phyloP scores from a whole-genome alignment of 495 filamentous ascomycete species.

The Podospora tetraspora region DNA sequence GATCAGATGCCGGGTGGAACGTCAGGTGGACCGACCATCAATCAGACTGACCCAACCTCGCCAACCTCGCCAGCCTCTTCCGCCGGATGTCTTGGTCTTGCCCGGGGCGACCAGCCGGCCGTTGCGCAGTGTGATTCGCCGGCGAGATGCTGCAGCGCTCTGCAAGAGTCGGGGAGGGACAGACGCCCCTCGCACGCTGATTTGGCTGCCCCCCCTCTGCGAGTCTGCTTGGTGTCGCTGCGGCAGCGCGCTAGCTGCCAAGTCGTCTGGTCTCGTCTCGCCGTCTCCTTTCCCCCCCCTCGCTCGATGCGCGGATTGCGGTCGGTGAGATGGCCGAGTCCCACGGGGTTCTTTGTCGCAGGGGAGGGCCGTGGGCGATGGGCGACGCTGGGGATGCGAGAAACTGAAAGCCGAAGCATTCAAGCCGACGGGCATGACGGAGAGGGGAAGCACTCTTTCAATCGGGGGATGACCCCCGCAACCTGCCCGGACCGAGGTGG shows the following conservation, averaged over 20 bases:
- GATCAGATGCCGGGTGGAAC: slow-evolving; percentile 8
- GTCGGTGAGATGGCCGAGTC: background rate
- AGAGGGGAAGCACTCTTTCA: background rate
- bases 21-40: slow-evolving; percentile 5
- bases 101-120: background rate
- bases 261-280: background rate
- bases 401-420: slow-evolving; percentile 7
- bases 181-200: slow-evolving; percentile 14
- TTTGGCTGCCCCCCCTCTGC: slow-evolving; percentile 12
- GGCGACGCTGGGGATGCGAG: slow-evolving; percentile 6
- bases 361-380: background rate
- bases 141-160: slow-evolving; percentile 6
- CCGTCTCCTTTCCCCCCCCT: background rate
- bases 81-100: background rate
- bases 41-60: slow-evolving; percentile 2
- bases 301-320: background rate
- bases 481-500: background rate
- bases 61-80: slow-evolving; percentile 8
- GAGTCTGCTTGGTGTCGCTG: background rate
- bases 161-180: slow-evolving; percentile 11
- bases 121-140: slow-evolving; percentile 15
- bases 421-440: background rate
- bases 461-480: background rate
- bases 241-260: slow-evolving; percentile 11
- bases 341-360: slow-evolving; percentile 1